These are phyloP conservation scores for Lyophyllum decastes DNA, from an alignment of 768 basidiomycete species.

Conservation along the genomic window DNA sequence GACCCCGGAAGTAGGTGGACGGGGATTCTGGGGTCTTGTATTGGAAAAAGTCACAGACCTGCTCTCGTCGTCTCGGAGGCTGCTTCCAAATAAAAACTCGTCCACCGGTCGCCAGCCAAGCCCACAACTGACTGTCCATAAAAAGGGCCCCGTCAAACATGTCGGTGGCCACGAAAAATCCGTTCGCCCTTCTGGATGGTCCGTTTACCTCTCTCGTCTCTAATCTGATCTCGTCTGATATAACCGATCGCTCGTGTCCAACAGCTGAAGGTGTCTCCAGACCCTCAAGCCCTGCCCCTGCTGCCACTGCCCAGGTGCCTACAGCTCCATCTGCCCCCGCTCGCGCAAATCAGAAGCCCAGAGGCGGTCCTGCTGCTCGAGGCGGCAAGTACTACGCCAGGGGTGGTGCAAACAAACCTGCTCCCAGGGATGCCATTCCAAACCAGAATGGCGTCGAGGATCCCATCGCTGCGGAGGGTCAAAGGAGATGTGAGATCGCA, in stretches of 20 bases:
- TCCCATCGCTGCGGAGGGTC: constrained; percentile 29
- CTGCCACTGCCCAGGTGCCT: constrained; percentile 30
- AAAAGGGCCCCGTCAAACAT: constrained; percentile 72
- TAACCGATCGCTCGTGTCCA: constrained; percentile 12
- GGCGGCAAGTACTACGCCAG: constrained; percentile 72
- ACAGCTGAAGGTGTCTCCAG: constrained; percentile 51
- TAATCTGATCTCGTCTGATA: constrained; percentile 15
- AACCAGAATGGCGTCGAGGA: constrained; percentile 45
- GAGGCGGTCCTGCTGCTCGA: constrained; percentile 62
- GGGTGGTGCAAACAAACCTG: constrained; percentile 46
- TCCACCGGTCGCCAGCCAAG: constrained; percentile 10
- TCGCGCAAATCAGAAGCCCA: constrained; percentile 44
- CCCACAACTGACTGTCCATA: constrained; percentile 28
- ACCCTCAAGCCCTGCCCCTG: constrained; percentile 40
- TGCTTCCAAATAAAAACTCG: constrained; percentile 6
- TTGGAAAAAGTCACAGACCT: constrained; percentile 10
- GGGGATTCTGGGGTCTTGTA: constrained; percentile 18
- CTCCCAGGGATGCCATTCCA: constrained; percentile 35
- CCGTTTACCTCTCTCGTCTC: constrained; percentile 27
- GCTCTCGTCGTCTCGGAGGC: constrained; percentile 8
- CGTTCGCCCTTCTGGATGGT: constrained; percentile 84
- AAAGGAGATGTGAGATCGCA: constrained; percentile 38
- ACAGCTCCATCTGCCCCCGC: constrained; percentile 42
- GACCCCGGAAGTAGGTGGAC: constrained; percentile 39
- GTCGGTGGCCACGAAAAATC: constrained; percentile 91